Evolutionary conservation across 495 filamentous ascomycete species (phyloP).

Genomic region (Corynascus novoguineensis): DNA sequence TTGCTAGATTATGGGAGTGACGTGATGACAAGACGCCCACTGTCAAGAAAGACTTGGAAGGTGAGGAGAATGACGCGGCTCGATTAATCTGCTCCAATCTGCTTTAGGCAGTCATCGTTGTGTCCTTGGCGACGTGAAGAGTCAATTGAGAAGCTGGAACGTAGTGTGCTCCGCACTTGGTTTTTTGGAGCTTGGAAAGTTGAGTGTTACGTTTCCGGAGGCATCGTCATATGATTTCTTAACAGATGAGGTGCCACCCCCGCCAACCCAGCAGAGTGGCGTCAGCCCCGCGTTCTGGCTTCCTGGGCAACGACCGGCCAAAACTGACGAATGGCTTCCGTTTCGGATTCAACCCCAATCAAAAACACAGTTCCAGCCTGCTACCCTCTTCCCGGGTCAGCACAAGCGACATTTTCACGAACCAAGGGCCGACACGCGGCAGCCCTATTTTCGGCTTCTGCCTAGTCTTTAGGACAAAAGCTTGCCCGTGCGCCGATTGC

Average conservation of each 20-base stretch:
- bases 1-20: neutral
- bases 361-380: neutral
- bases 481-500: too few species aligned
- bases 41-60: neutral
- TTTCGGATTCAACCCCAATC: neutral
- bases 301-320: conserved; percentile 22
- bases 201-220: neutral
- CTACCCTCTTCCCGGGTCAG: neutral
- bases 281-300: conserved; percentile 31
- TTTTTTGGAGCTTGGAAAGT: neutral
- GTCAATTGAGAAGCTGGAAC: neutral
- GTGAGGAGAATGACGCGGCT: neutral
- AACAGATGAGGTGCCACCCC: conserved; percentile 8
- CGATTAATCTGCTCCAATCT: neutral
- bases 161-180: neutral
- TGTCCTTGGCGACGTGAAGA: neutral
- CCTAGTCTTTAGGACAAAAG: neutral
- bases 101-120: conserved; percentile 7
- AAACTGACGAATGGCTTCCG: conserved; percentile 1
- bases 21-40: neutral
- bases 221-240: neutral
- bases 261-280: conserved; percentile 16
- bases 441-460: neutral
- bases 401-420: neutral
- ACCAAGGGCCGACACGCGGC: neutral